Conservation (phyloP, 208 protist species). For the Balamuthia mandrillaris region DNA sequence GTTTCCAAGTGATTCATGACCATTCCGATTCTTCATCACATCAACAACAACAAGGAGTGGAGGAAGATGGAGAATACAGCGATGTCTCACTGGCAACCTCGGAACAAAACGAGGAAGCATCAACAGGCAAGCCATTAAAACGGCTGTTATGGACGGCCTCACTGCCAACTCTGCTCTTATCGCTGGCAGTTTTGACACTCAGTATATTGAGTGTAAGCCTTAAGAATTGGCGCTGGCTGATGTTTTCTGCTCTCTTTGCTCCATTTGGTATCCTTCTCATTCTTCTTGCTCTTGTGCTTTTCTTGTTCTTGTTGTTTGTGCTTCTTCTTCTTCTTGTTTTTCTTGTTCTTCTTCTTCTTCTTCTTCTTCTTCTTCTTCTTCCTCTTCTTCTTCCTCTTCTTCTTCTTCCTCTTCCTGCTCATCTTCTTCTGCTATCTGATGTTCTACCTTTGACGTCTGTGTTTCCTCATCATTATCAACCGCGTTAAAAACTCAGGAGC, state of each 20-base stretch:
- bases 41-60: too few species aligned
- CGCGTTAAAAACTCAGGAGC: too few species aligned
- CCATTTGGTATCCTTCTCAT: background rate
- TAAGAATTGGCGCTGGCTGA: background rate
- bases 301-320: background rate
- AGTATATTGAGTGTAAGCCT: background rate
- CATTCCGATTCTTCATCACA: too few species aligned
- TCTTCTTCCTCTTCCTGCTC: background rate
- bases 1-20: too few species aligned
- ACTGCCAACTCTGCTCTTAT: too few species aligned
- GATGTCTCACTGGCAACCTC: too few species aligned
- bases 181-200: background rate
- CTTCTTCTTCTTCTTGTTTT: background rate
- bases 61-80: too few species aligned
- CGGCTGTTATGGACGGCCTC: too few species aligned
- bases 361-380: background rate
- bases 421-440: background rate
- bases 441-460: too few species aligned
- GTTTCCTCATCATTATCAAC: background rate
- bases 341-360: background rate
- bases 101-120: too few species aligned
- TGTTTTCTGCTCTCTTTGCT: background rate
- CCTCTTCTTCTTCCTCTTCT: background rate
- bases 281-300: background rate
- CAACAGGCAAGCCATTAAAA: too few species aligned